Evolutionary conservation across 768 basidiomycete species (phyloP), one percentile per base, ranked within the genome.

Genomic region (Rhizopogon roseolus): DNA sequence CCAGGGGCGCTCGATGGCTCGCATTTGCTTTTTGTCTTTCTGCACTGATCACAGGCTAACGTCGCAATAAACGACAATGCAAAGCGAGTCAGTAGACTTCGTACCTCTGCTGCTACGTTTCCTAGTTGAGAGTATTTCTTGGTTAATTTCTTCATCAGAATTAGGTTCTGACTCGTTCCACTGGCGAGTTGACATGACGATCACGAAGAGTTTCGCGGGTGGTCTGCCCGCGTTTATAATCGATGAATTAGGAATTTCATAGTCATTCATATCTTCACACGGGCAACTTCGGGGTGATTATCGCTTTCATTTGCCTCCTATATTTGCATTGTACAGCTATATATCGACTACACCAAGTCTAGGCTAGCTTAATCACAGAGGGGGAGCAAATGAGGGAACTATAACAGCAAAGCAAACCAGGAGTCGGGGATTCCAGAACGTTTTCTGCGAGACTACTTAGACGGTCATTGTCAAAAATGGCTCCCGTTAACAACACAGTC

Each of bases 21-120:
- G 64, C 91, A 93, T 66, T 92, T 91, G 73, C 86, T 88, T 71
- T 92, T 93, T 6, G 87, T 87, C 73, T 90, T 93, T 46, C 90
- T 78, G 61, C 90, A 93, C 60, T 91, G 86, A 73, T 93, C 90
- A 61, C 90, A 93, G 32, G 90, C 90, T 90, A 60, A 57, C 32
- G 54, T 32, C 28, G 29, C 41, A 36, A 36, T 52, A 34, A 60
- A 38, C 5, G 16, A 16, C 22, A 27, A 42, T 32, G 25, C 5
- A 22, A 11, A 41, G 27, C 2, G 17, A 32, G 34, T 36, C 32
- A 11, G 34, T 36, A 13, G 53, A 57, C 54, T 22, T 46, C 62
- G 53, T 53, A 82, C 84, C 85, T 68, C 84, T 75, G 63, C 82
- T 86, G 59, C 85, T 86, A 48, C 85, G 66, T 63, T 86, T 86